A percentile compares a stretch with the other conserved stretches of the same genome.
phyloP scores from a whole-genome alignment of 2,329 filamentous ascomycete genomes.

The Parasarocladium wereldwijsianum region DNA sequence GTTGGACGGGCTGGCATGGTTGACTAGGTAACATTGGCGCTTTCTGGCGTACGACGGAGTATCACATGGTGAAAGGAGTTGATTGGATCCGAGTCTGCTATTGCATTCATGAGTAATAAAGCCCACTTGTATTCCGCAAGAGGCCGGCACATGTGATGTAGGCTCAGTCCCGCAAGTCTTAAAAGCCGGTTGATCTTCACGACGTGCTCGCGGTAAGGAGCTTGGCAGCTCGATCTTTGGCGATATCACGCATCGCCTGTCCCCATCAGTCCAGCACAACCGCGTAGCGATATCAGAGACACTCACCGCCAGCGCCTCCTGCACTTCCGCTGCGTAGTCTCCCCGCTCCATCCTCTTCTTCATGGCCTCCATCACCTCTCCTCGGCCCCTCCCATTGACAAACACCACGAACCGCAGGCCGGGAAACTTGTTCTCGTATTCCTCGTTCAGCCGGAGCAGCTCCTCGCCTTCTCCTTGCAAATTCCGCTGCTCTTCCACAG shows the following conservation, averaged over 20 bases:
- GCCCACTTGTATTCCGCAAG: no score
- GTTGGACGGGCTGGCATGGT: conserved; percentile 38
- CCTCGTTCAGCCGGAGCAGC: conserved; percentile 51
- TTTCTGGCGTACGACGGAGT: no score
- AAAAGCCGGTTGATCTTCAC: conserved; percentile 2
- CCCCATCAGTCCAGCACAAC: no score
- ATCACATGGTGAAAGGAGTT: no score
- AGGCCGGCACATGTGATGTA: no score
- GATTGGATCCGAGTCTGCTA: no score
- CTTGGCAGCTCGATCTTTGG: conserved; percentile 61
- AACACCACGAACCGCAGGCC: conserved; percentile 84
- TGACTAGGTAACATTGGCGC: conserved; percentile 8
- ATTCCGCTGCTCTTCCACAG: conserved; percentile 67
- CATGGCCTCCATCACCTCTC: conserved; percentile 74
- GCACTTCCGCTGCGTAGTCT: conserved; percentile 52
- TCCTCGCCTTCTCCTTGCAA: conserved; percentile 48
- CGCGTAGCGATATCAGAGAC: no score
- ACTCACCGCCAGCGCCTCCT: conserved; percentile 59
- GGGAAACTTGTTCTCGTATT: conserved; percentile 71
- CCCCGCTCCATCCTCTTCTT: conserved; percentile 52
- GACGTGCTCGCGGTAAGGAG: no score
- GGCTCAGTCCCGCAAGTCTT: no score
- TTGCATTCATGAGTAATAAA: no score
- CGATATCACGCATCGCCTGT: conserved; percentile 86
- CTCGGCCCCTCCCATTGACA: conserved; percentile 65